Base-by-base conservation (phyloP, 192 early-diverging fungal genomes). In the Rhizophlyctis rosea region DNA sequence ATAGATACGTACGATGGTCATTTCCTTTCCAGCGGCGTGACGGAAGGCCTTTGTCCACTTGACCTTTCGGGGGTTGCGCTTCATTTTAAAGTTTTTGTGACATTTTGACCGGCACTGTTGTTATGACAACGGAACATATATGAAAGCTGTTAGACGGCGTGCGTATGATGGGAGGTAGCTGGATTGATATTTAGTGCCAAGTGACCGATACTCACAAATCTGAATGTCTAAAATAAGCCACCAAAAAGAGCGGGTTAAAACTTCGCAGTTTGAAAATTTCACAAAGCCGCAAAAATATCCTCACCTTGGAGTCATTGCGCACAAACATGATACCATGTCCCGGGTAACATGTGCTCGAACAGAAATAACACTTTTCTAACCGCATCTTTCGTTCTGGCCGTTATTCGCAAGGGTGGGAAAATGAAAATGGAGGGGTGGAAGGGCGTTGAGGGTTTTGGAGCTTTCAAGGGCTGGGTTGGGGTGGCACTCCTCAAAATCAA, bases 41-140 rank as follows among this genome's bases (percentile, higher is more conserved):
- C 97, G 84, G 92, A 99, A 99, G 9, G 97, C 95, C 87, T 99
- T 99, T 58, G 97, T 99, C 97, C 97, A 99, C 65, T 89, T 84
- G 59, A 99, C 94, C 87, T 99, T 99, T 68, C 97, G 86, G 34
- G 97, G 97, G 83, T 98, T 98, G 47, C 97, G 88, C 87, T 97
- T 98, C 91, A 98, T 95, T 76, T 99, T 99, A 81, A 99, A 99
- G 81, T 95, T 97, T 73, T 91, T 93, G 89, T 98, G 94, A 81
- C 97, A 99, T 83, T 99, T 98, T 65, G 95, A 97, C 68, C 94
- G 86, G 71, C 97, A 99, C 67, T 70, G 47, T 30, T 24, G 25
- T 53, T 34, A 48, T 11, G 5, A 9, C 32, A 18, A 32, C 31
- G 18, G 0, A 18, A 35, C 74, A 92, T 96, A 47, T 92, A 84